phyloP scores from a whole-genome alignment of 441 rosid species.

The Erodium moschatum region DNA sequence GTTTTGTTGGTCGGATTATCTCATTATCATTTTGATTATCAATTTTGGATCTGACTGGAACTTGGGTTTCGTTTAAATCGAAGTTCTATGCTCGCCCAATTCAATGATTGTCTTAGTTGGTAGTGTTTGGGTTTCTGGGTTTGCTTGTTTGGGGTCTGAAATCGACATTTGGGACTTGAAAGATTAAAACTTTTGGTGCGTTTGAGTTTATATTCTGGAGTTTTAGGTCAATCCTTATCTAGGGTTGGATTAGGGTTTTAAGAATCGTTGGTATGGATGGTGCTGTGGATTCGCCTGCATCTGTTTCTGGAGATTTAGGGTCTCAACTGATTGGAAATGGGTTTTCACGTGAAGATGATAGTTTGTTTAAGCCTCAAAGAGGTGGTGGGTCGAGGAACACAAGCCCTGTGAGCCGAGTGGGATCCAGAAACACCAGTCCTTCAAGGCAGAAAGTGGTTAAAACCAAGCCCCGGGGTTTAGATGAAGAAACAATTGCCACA shows the following conservation, averaged over 20 bases:
- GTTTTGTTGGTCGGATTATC: not conserved
- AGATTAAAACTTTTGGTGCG: constrained; percentile 17
- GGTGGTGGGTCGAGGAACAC: constrained; percentile 62
- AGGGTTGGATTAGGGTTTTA: constrained; percentile 22
- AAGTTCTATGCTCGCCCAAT: not conserved
- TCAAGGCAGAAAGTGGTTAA: constrained; percentile 70
- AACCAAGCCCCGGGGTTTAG: constrained; percentile 89
- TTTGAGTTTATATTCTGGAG: constrained; percentile 12
- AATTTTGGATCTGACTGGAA: constrained; percentile 28
- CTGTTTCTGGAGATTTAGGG: constrained; percentile 26
- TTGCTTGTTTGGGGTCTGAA: constrained; percentile 19
- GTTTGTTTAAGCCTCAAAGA: constrained; percentile 35
- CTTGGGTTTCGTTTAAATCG: constrained; percentile 17
- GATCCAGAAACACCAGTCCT: constrained; percentile 77
- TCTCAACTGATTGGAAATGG: constrained; percentile 25
- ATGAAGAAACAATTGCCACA: constrained; percentile 73
- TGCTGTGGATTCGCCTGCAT: constrained; percentile 33
- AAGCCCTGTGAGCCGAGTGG: constrained; percentile 63
- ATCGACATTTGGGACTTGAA: constrained; percentile 14
- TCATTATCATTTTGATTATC: constrained; percentile 12
- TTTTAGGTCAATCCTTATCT: constrained; percentile 2
- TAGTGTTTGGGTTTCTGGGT: constrained; percentile 20
- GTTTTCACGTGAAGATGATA: constrained; percentile 33
- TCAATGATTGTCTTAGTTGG: constrained; percentile 10
- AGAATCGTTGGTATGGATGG: constrained; percentile 32